Base-by-base conservation (phyloP, 192 early-diverging fungal species). In the Coemansia sp. region DNA sequence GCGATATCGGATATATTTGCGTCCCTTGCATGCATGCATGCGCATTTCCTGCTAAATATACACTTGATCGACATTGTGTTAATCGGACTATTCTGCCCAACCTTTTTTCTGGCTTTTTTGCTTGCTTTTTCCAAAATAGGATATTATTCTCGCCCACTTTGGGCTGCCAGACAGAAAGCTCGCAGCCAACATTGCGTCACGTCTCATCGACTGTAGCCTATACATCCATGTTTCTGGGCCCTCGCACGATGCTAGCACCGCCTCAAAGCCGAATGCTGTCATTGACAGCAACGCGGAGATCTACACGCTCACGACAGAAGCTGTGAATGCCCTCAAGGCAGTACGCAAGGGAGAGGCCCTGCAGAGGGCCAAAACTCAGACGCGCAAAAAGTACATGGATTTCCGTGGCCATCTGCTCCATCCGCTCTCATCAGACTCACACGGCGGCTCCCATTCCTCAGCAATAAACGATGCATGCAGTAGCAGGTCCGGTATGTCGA, bases 181-280 rank as follows among this genome's bases (percentile, higher is more conserved):
- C 2, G 81, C 81, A 7, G 45, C 59, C 65, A 78, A 77, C 41
- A 70, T 83, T 37, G 76, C 76, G 16, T 75, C 76, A 41, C 71
- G 76, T 22, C 72, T 83, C 43, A 72, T 78, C 14, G 76, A 83
- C 64, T 79, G 75, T 61, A 75, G 81, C 60, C 72, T 83, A 25
- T 83, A 83, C 72, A 75, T 60, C 16, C 81, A 83, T 43, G 81
- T 83, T 20, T 82, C 79, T 25, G 75, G 79, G 17, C 71, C 70
- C 55, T 73, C 70, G 44, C 14, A 32, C 6, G 66, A 54, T 14
- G 14, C 53, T 7, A 57, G 37, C 37, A 25, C 60, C 44, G n/a
- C 17, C 64, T 40, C 20, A 41, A 42, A n/a, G 38, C 46, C 59
- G n/a, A 49, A n/a, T 5, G 22, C 50, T 11, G 79, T 83, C n/a